A percentile compares a stretch with the other conserved stretches of the same genome.
Conservation (phyloP, 2,329 filamentous ascomycete species). For the Microdochium paspali region DNA sequence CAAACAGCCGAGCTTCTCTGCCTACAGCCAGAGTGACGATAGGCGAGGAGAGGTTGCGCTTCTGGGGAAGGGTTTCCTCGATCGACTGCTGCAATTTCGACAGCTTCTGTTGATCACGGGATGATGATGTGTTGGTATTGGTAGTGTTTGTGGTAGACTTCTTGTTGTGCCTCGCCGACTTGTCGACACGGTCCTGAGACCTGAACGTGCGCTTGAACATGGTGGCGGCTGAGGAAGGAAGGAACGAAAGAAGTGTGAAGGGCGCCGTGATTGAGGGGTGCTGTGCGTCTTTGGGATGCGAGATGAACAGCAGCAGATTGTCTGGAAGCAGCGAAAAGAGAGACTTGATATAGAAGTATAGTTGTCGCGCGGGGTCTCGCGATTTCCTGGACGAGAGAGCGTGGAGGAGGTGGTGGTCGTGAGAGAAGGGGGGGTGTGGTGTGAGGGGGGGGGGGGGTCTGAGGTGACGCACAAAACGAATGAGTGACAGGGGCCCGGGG, state of each 20-base stretch:
- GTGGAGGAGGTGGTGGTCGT: conserved; percentile 17
- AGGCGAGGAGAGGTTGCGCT: conserved; percentile 41
- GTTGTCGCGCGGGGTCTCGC: conserved; percentile 18
- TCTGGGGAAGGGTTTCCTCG: conserved; percentile 33
- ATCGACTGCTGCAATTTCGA: conserved; percentile 81
- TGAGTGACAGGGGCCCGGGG: conserved; percentile 44
- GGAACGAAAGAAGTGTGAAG: conserved; percentile 18
- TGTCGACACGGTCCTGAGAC: conserved; percentile 78
- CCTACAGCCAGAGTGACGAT: conserved; percentile 85
- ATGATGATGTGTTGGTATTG: conserved; percentile 17
- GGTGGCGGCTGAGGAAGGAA: conserved; percentile 26
- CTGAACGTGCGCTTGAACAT: conserved; percentile 95
- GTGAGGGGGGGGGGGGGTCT: conserved; percentile 22
- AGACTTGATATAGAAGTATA: conserved; percentile 1
- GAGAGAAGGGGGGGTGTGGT: conserved; percentile 18
- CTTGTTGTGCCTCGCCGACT: conserved; percentile 77
- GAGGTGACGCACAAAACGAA: conserved; percentile 27
- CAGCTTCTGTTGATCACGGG: conserved; percentile 68
- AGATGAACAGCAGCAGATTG: conserved; percentile 19
- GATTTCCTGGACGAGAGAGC: conserved; percentile 7
- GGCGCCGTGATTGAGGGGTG: conserved; percentile 5
- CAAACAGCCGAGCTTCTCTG: conserved; percentile 79
- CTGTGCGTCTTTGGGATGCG: conserved; percentile 14
- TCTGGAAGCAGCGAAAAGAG: conserved; percentile 43
- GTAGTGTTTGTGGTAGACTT: conserved; percentile 22